phyloP scores from a whole-genome alignment of 1,139 yeast genomes.

The Protomyces inundatus region DNA sequence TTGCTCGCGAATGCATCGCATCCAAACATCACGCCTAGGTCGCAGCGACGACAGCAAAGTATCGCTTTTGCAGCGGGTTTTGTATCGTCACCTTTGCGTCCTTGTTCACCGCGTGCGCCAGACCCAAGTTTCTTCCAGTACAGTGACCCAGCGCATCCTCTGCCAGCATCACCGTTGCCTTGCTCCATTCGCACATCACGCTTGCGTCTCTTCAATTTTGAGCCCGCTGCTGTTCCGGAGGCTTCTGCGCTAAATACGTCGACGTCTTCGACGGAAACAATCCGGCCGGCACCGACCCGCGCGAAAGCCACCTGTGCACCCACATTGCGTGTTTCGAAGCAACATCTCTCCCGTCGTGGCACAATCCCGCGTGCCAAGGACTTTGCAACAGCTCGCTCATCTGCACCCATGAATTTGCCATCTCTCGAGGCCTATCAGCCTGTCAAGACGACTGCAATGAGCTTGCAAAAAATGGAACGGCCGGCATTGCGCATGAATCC shows the following conservation, averaged over 20 bases:
- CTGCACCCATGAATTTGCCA: not conserved
- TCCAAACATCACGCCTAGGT: not conserved
- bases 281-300: no score
- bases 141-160: not conserved
- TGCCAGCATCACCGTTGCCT: not conserved
- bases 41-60: not conserved
- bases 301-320: not conserved
- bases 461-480: not conserved
- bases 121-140: not conserved
- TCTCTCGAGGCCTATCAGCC: not conserved
- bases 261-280: no score
- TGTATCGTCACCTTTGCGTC: no score
- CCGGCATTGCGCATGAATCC: not conserved
- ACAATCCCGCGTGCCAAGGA: not conserved
- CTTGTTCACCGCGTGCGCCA: not conserved
- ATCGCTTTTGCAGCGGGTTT: no score
- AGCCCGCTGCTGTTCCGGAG: no score
- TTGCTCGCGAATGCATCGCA: not conserved
- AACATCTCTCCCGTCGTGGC: not conserved
- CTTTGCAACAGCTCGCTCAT: not conserved
- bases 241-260: no score
- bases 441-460: not conserved
- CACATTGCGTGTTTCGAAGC: not conserved
- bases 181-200: not conserved
- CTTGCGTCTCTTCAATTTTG: not conserved